These are phyloP conservation scores for Haberlea rhodopensis DNA, from an alignment of 257 asterid species.

Conservation along the genomic window DNA sequence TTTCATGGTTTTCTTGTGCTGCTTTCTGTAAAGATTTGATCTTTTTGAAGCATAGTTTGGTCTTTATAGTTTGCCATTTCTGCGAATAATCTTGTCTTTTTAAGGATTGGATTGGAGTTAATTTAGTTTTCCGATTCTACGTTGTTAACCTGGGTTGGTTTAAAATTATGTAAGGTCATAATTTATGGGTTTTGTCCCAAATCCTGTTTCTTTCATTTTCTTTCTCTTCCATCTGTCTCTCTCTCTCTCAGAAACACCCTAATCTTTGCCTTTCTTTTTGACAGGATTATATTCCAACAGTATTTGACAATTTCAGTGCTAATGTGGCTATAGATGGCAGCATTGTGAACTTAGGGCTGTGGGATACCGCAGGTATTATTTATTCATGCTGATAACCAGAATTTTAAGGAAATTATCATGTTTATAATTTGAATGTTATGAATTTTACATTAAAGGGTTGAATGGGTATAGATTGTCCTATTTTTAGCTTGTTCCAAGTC, in stretches of 20 bases:
- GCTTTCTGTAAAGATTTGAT: not conserved
- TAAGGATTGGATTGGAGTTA: not conserved
- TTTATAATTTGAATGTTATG: not conserved
- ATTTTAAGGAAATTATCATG: conserved; percentile 12
- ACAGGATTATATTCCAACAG: conserved; percentile 92
- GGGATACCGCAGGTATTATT: conserved; percentile 88
- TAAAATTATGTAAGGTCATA: not conserved
- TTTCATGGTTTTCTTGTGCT: not conserved
- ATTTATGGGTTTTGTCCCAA: not conserved
- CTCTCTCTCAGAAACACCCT: too few relatives aligned
- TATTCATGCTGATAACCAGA: not conserved
- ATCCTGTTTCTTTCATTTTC: not conserved
- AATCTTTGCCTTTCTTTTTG: conserved; percentile 2
- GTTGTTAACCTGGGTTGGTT: not conserved
- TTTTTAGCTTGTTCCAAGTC: not conserved
- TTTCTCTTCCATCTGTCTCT: too few relatives aligned
- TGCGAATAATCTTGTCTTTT: not conserved
- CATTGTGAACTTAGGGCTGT: conserved; percentile 86
- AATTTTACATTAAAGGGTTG: not conserved
- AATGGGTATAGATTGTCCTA: not conserved
- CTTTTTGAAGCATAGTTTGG: conserved; percentile 1
- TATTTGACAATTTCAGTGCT: conserved; percentile 87
- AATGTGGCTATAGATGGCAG: conserved; percentile 92
- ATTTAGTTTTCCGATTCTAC: not conserved
- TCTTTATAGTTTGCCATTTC: not conserved